These are phyloP conservation scores for Globisporangium nodosum DNA, from an alignment of 352 stramenopile genomes.

Conservation along the genomic window DNA sequence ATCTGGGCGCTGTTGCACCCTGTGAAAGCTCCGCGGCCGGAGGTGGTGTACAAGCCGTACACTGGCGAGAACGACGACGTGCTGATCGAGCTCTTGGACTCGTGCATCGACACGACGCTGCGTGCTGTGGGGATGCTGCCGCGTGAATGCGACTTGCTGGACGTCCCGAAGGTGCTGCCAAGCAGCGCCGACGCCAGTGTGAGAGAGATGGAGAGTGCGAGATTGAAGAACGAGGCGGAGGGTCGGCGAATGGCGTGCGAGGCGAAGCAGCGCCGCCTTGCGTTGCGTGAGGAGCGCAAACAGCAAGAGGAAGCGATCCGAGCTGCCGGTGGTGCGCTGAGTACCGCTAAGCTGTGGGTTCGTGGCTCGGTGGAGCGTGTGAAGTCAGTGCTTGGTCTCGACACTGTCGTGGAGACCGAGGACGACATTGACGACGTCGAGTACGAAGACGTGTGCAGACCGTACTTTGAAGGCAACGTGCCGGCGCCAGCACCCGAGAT, in stretches of 20 bases:
- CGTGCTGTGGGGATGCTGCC: slow-evolving; percentile 36
- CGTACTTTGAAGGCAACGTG: slow-evolving; percentile 9
- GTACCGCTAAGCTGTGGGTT: slow-evolving; percentile 9
- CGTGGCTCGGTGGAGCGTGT: slow-evolving; percentile 14
- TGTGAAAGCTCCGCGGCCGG: slow-evolving; percentile 17
- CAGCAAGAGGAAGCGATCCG: slow-evolving; percentile 19
- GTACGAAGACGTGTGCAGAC: slow-evolving; percentile 63
- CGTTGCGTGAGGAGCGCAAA: slow-evolving; percentile 17
- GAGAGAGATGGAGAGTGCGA: slow-evolving; percentile 5
- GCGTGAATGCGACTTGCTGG: slow-evolving; percentile 36
- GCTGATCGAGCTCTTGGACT: slow-evolving; percentile 41
- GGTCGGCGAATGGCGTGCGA: slow-evolving; percentile 61
- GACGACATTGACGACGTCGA: slow-evolving; percentile 59
- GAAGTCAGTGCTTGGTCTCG: slow-evolving; percentile 28
- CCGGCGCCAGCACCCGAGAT: slow-evolving; percentile 12
- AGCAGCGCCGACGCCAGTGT: slow-evolving; percentile 1
- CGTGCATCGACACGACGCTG: slow-evolving; percentile 59
- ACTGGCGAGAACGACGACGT: slow-evolving; percentile 30
- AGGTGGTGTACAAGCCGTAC: slow-evolving; percentile 52
- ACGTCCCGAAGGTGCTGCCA: slow-evolving; percentile 29
- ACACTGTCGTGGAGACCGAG: slow-evolving; percentile 29
- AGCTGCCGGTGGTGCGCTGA: slow-evolving; percentile 12
- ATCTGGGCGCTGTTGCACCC: slow-evolving; percentile 20
- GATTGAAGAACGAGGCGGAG: slow-evolving; percentile 45
- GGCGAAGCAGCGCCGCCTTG: slow-evolving; percentile 45